Conservation (phyloP, 495 filamentous ascomycete genomes). For the Aspergillus sclerotiicarbonarius region DNA sequence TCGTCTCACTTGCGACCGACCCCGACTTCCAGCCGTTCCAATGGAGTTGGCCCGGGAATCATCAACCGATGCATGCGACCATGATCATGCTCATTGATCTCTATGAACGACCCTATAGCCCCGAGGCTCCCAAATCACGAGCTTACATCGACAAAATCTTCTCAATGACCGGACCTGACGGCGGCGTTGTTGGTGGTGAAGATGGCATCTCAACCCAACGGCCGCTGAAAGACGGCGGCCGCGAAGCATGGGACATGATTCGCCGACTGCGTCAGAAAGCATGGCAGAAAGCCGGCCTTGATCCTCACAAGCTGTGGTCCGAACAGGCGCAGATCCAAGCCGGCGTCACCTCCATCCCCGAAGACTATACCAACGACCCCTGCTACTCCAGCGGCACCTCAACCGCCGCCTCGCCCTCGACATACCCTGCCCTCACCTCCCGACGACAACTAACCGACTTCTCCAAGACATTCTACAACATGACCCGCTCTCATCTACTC, state of each 20-base stretch:
- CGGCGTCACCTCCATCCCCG: slow-evolving; percentile 28
- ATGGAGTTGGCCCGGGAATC: slow-evolving; percentile 59
- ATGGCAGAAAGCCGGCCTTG: slow-evolving; percentile 49
- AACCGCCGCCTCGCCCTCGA: background rate
- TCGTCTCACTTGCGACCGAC: slow-evolving; percentile 51
- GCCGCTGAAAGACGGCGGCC: slow-evolving; percentile 51
- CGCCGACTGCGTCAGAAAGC: slow-evolving; percentile 50
- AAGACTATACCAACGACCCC: slow-evolving; percentile 19
- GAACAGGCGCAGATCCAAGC: slow-evolving; percentile 47
- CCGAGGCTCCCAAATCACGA: slow-evolving; percentile 47
- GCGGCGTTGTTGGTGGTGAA: slow-evolving; percentile 50
- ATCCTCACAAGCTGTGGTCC: slow-evolving; percentile 47
- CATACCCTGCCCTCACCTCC: background rate
- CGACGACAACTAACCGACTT: slow-evolving; percentile 31
- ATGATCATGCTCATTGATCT: slow-evolving; percentile 60
- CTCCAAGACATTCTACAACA: slow-evolving; percentile 38
- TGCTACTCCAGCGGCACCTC: slow-evolving; percentile 14
- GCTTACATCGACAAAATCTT: slow-evolving; percentile 53
- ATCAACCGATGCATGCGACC: slow-evolving; percentile 56
- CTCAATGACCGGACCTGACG: slow-evolving; percentile 50
- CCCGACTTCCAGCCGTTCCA: slow-evolving; percentile 55
- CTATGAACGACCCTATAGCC: slow-evolving; percentile 49
- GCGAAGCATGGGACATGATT: slow-evolving; percentile 57
- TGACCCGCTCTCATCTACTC: slow-evolving; percentile 37
- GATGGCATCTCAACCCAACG: slow-evolving; percentile 47